These are phyloP conservation scores for Kwoniella newhampshirensis DNA, from an alignment of 768 basidiomycete genomes.

Conservation along the genomic window DNA sequence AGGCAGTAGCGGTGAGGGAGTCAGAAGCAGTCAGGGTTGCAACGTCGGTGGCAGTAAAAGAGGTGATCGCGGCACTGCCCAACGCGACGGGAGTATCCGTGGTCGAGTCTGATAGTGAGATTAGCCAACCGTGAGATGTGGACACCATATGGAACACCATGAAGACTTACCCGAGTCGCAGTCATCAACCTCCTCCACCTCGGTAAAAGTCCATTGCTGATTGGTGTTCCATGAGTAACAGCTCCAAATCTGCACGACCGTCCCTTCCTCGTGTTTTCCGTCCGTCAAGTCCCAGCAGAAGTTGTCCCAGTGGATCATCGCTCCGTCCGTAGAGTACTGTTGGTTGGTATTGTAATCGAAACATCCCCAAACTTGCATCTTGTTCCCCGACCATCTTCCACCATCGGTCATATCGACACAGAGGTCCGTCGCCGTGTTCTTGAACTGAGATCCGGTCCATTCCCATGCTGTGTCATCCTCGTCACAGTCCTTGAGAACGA, in stretches of 20 bases:
- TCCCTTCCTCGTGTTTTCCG: constrained; percentile 30
- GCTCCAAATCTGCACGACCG: constrained; percentile 38
- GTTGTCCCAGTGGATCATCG: constrained; percentile 36
- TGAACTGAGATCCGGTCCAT: constrained; percentile 26
- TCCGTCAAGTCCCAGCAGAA: constrained; percentile 44
- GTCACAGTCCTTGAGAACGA: constrained; percentile 38
- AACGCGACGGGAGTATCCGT: constrained; percentile 7
- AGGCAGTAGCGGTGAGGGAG: constrained; percentile 17
- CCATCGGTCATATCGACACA: constrained; percentile 42
- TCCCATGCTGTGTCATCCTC: constrained; percentile 35
- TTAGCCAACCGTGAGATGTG: too few relatives aligned
- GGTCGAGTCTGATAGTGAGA: neutral
- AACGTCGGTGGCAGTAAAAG: constrained; percentile 1
- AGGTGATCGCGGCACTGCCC: too few relatives aligned
- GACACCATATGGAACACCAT: neutral
- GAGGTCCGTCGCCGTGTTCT: constrained; percentile 33
- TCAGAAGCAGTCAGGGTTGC: too few relatives aligned
- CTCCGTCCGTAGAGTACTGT: constrained; percentile 24
- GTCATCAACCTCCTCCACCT: constrained; percentile 41
- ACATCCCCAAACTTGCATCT: constrained; percentile 42
- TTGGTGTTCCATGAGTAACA: constrained; percentile 36
- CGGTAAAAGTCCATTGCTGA: constrained; percentile 40
- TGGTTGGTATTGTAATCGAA: constrained; percentile 40
- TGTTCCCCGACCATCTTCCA: constrained; percentile 36
- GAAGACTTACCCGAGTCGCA: constrained; percentile 15